These are phyloP conservation scores for Claviceps paspali DNA, from an alignment of 2,329 filamentous ascomycete species.

Conservation along the genomic window DNA sequence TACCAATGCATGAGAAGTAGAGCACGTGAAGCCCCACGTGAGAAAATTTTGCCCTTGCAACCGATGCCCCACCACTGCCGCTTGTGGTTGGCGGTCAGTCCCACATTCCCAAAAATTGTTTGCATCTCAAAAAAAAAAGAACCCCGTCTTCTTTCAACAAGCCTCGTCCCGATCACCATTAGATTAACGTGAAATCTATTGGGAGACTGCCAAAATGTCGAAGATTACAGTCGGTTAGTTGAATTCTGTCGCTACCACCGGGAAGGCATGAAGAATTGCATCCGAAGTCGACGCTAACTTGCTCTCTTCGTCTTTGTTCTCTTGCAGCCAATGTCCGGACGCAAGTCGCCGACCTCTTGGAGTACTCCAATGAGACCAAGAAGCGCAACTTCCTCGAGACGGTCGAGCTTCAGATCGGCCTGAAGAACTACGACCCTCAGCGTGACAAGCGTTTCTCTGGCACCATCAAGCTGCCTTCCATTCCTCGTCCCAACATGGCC, in stretches of 20 bases:
- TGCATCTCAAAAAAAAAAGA: constrained; percentile 15
- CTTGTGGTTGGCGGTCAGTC: constrained; percentile 7
- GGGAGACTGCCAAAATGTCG: constrained; percentile 81
- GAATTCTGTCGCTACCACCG: not conserved
- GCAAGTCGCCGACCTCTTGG: constrained; percentile 85
- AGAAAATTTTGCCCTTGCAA: constrained; percentile 21
- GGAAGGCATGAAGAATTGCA: no score
- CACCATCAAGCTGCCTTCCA: constrained; percentile 85
- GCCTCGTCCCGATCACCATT: constrained; percentile 47
- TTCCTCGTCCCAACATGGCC: constrained; percentile 83
- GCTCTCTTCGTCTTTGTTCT: not conserved
- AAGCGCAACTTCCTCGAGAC: constrained; percentile 97
- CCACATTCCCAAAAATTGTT: constrained; percentile 14
- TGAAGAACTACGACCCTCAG: constrained; percentile 98
- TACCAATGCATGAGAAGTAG: no score
- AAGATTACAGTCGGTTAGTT: constrained; percentile 63
- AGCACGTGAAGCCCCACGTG: constrained; percentile 20
- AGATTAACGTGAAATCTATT: constrained; percentile 53
- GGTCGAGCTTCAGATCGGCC: constrained; percentile 81
- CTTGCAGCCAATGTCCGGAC: constrained; percentile 70
- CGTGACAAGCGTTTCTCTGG: constrained; percentile 99
- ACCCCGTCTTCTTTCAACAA: constrained; percentile 10
- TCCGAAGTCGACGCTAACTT: constrained; percentile 15
- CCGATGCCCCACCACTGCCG: constrained; percentile 12
- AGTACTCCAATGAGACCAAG: constrained; percentile 89